These are phyloP conservation scores for Cymbopogon citratus DNA, from an alignment of 176 grass and related monocot species.

Conservation along the genomic window DNA sequence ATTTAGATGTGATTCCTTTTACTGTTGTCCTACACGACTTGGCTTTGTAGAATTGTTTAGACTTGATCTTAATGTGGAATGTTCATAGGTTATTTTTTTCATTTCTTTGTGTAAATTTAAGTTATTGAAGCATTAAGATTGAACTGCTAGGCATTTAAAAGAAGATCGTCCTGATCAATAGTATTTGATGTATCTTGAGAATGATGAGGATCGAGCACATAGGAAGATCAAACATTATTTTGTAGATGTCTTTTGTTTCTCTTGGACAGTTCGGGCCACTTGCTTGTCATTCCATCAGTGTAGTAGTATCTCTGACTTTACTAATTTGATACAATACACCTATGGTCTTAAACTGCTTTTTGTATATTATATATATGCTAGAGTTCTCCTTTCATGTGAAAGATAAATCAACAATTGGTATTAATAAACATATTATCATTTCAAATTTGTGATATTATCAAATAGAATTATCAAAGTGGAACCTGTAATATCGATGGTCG, in stretches of 20 bases:
- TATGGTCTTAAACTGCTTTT: not conserved
- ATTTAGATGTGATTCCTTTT: not conserved
- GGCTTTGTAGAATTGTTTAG: not conserved
- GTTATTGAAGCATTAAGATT: not conserved
- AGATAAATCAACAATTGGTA: not conserved
- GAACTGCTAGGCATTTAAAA: not conserved
- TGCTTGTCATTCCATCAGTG: not conserved
- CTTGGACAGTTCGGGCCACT: too few species aligned
- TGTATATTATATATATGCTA: not conserved
- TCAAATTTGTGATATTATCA: too few species aligned
- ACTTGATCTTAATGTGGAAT: not conserved
- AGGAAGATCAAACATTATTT: too few species aligned
- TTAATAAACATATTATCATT: not conserved
- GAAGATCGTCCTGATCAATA: not conserved
- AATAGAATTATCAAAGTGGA: not conserved
- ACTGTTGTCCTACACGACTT: not conserved
- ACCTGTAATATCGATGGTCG: not conserved
- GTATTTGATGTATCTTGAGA: not conserved
- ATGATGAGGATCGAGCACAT: not conserved
- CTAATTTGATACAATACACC: not conserved
- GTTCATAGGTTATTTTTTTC: not conserved
- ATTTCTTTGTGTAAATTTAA: not conserved
- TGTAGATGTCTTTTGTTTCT: too few species aligned
- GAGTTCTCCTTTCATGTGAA: not conserved
- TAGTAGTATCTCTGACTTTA: not conserved